These are phyloP conservation scores for Ogataea hybrid DNA, from an alignment of 1,139 yeast species.

Conservation along the genomic window DNA sequence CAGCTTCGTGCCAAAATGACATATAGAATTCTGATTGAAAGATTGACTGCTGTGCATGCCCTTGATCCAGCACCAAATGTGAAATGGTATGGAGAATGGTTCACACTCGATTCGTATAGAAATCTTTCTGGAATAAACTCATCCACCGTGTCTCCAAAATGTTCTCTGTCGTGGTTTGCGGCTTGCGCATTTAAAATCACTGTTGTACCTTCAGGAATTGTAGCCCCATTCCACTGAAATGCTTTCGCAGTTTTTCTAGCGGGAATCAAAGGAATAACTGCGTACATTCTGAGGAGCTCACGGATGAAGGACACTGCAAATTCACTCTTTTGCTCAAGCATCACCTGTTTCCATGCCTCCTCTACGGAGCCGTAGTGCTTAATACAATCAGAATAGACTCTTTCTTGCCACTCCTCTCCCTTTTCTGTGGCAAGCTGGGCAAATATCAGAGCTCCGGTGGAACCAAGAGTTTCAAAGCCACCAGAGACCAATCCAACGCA, in stretches of 20 bases:
- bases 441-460: constrained; percentile 20
- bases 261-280: constrained; percentile 61
- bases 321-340: constrained; percentile 38
- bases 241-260: constrained; percentile 55
- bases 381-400: constrained; percentile 38
- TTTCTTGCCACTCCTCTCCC: constrained; percentile 25
- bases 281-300: constrained; percentile 57
- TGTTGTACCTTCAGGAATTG: constrained; percentile 51
- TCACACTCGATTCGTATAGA: constrained; percentile 33
- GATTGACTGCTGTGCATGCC: constrained; percentile 25
- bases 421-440: constrained; percentile 15
- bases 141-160: constrained; percentile 42
- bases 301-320: constrained; percentile 53
- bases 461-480: constrained; percentile 26
- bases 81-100: constrained; percentile 23
- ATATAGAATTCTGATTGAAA: constrained; percentile 21
- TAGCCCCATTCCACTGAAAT: constrained; percentile 37
- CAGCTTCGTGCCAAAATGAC: constrained; percentile 19
- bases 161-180: constrained; percentile 56
- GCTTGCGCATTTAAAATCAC: constrained; percentile 62
- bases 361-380: constrained; percentile 32
- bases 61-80: constrained; percentile 26
- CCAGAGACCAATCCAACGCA: constrained; percentile 44
- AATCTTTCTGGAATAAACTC: constrained; percentile 56
- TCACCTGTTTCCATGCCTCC: constrained; percentile 47